phyloP scores from a whole-genome alignment of 257 asterid species.

The Avicennia marina region DNA sequence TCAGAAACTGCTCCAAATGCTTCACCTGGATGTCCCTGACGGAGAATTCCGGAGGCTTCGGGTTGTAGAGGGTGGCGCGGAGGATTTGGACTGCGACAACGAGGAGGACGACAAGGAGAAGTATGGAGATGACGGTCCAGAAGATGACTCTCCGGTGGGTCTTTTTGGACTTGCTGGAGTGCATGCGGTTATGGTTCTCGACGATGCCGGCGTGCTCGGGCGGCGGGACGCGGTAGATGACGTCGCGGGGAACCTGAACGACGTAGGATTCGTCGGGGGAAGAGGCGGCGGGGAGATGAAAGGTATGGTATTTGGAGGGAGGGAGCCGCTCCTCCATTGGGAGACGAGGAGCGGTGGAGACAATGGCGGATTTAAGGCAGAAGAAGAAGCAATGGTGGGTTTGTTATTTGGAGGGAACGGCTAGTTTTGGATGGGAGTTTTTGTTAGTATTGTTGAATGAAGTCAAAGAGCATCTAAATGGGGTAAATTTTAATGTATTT shows the following conservation, averaged over 20 bases:
- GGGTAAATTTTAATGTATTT: too few species aligned
- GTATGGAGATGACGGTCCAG: conserved; percentile 12
- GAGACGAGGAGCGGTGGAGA: conserved; percentile 47
- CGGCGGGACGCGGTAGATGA: conserved; percentile 75
- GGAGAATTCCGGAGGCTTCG: conserved; percentile 41
- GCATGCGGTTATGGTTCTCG: conserved; percentile 27
- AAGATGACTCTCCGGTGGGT: conserved; percentile 13
- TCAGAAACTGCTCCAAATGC: not conserved
- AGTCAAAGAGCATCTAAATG: too few species aligned
- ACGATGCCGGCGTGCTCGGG: conserved; percentile 61
- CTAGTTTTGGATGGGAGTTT: too few species aligned
- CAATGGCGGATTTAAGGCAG: too few species aligned
- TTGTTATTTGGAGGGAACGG: too few species aligned
- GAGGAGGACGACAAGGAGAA: conserved; percentile 14
- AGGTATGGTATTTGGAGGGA: conserved; percentile 20
- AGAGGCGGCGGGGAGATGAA: conserved; percentile 4
- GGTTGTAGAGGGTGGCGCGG: conserved; percentile 34
- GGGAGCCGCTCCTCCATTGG: conserved; percentile 85
- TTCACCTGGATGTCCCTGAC: conserved; percentile 25
- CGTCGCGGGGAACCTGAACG: conserved; percentile 67
- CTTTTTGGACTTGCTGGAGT: not conserved
- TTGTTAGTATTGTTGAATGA: too few species aligned
- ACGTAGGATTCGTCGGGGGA: conserved; percentile 43
- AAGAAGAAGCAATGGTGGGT: too few species aligned
- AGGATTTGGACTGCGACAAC: not conserved